These are phyloP conservation scores for Geotrichum reessii DNA, from an alignment of 1,139 yeast genomes.

Conservation along the genomic window DNA sequence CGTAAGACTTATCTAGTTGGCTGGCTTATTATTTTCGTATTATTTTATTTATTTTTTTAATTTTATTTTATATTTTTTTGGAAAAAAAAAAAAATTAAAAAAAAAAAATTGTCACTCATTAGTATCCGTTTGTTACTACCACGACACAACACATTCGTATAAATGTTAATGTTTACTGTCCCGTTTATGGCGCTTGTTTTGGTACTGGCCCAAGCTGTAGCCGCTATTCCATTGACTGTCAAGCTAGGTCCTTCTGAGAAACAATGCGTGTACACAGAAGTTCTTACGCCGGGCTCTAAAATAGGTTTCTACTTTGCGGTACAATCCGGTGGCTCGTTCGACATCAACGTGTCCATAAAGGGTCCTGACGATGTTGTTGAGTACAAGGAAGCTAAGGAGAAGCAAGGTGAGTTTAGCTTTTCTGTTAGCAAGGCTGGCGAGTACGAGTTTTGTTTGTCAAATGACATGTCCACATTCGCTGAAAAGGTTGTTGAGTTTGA, in stretches of 20 bases:
- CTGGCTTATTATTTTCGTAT: too few species aligned
- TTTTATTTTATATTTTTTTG: neutral
- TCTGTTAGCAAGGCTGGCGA: slow-evolving; percentile 70
- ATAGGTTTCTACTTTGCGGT: slow-evolving; percentile 87
- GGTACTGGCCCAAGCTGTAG: neutral
- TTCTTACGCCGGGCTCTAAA: slow-evolving; percentile 56
- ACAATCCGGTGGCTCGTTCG: slow-evolving; percentile 84
- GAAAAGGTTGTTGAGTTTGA: slow-evolving; percentile 90
- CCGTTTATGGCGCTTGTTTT: neutral
- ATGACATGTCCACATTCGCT: slow-evolving; percentile 79
- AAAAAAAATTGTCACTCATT: too few species aligned
- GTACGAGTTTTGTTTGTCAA: slow-evolving; percentile 86
- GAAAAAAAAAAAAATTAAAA: too few species aligned
- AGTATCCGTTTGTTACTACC: too few species aligned
- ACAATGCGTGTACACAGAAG: slow-evolving; percentile 73
- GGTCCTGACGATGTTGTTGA: slow-evolving; percentile 61
- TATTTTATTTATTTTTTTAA: neutral
- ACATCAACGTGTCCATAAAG: slow-evolving; percentile 69
- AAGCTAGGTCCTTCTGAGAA: slow-evolving; percentile 71
- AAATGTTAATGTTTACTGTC: neutral
- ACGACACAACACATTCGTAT: neutral
- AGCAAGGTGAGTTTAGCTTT: slow-evolving; percentile 82
- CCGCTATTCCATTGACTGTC: slow-evolving; percentile 54
- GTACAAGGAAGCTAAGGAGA: slow-evolving; percentile 56
- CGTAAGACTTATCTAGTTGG: too few species aligned